Evolutionary conservation across 148 eudicot species (phyloP), one percentile per base, ranked within the genome.

Genomic region (Tetragonia tetragonoides): DNA sequence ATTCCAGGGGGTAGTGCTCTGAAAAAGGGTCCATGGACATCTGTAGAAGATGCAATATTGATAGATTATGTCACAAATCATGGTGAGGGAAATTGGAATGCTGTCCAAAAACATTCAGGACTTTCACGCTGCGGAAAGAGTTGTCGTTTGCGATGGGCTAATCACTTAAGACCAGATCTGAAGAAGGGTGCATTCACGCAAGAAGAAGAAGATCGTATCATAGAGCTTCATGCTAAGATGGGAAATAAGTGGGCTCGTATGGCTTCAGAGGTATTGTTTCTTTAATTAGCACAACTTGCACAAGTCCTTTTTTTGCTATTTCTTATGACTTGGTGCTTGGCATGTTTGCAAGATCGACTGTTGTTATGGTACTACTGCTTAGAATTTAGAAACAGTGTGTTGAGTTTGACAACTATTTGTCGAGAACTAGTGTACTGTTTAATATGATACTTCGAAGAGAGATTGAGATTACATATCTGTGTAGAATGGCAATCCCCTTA

Each of bases 211-310:
- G 72, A 82, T 28, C 86, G 81, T 47, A 93, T 95, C 73, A 89
- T 95, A 72, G 90, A 91, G 77, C 96, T 95, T 39, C 99, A 95
- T 87, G 91, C 97, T 37, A 89, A 88, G 80, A 87, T 95, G 92
- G 99, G 99, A 72, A 95, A 95, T 76, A 95, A 95, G 81, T 95
- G 99, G 99, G 99, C 99, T 74, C 89, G 99, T 56, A 95, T 95
- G 99, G 99, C 99, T 79, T 85, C 88, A 17, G 89, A 89, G 91
- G 95, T 91, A 84, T 57, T 53, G 68, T 62, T 61, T 66, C 8
- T 62, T 68, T 44, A 62, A 28, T 28, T 28, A 28, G 34, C 34
- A 28, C 34, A 28, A 28, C 34, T 28, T 28, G 56, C 68, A 57
- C 38, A 15, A 20, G n/a, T 23, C 24, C 21, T 65, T 59, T 21